phyloP scores from a whole-genome alignment of 2,329 filamentous ascomycete species.

The Cryphonectria radicalis region DNA sequence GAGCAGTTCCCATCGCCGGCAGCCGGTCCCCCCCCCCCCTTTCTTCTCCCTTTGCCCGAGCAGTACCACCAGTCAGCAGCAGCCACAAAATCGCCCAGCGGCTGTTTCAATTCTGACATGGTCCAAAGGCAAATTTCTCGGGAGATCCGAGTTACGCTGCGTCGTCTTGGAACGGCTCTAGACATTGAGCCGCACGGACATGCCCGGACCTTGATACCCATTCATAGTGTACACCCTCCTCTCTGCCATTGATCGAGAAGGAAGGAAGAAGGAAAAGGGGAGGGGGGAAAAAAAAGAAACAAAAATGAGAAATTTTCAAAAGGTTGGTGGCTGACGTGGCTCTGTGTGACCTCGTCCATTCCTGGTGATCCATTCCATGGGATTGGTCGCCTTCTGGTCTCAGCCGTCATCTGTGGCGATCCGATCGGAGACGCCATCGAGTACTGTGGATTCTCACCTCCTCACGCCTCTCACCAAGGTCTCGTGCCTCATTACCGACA shows the following conservation, averaged over 20 bases:
- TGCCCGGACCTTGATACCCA: constrained; percentile 2
- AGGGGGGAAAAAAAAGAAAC: too few species aligned
- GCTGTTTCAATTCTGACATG: neutral
- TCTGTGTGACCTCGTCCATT: constrained; percentile 10
- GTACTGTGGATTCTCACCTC: neutral
- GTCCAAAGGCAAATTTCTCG: neutral
- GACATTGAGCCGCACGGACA: neutral
- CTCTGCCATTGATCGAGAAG: neutral
- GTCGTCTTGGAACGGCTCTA: neutral
- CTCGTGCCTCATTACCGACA: neutral
- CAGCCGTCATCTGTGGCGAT: constrained; percentile 19
- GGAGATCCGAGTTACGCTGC: neutral
- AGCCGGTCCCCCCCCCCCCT: neutral
- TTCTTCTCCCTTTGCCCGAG: neutral
- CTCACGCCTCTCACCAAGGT: neutral
- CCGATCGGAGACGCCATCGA: constrained; percentile 8
- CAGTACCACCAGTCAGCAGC: neutral
- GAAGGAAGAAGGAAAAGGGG: too few species aligned
- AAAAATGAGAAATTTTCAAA: neutral
- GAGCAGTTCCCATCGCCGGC: neutral
- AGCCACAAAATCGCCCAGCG: neutral
- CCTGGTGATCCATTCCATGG: neutral
- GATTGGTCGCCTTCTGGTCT: constrained; percentile 11
- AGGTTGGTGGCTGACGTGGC: constrained; percentile 18
- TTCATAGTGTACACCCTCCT: constrained; percentile 1